A percentile compares a stretch with the other conserved stretches of the same genome.
Evolutionary conservation across 768 basidiomycete species (phyloP).

Genomic region (Hericium rajendrae): DNA sequence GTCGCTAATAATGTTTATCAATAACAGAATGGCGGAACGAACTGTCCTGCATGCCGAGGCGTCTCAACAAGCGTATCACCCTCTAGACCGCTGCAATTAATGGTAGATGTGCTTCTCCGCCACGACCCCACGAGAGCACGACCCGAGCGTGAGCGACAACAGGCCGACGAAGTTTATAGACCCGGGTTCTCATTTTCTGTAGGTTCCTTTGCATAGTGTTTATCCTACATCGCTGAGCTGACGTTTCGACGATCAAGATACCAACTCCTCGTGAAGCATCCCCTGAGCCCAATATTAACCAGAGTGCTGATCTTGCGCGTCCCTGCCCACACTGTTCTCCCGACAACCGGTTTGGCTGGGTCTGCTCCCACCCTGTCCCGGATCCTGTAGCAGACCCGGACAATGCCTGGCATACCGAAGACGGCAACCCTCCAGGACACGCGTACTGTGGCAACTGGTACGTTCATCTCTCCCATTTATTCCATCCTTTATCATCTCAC

Average conservation of each 20-base stretch:
- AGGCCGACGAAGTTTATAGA: conserved; percentile 77
- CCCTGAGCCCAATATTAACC: conserved; percentile 64
- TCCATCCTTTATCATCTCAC: neutral
- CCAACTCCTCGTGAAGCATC: conserved; percentile 68
- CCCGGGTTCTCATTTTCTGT: conserved; percentile 55
- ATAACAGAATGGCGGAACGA: conserved; percentile 70
- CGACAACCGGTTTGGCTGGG: conserved; percentile 69
- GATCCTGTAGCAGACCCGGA: conserved; percentile 64
- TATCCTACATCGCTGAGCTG: neutral
- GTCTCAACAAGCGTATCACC: conserved; percentile 59
- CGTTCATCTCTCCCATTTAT: conserved; percentile 7
- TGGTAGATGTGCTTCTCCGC: conserved; percentile 67
- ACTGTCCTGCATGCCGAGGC: conserved; percentile 74
- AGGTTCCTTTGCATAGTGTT: conserved; percentile 18
- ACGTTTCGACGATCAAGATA: conserved; percentile 35
- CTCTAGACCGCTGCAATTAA: conserved; percentile 62
- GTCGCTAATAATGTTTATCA: neutral
- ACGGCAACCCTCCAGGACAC: conserved; percentile 74
- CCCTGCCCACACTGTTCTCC: conserved; percentile 73
- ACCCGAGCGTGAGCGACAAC: conserved; percentile 58
- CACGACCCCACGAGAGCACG: conserved; percentile 59
- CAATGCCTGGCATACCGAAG: conserved; percentile 67
- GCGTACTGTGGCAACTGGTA: conserved; percentile 77
- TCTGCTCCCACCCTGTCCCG: conserved; percentile 69
- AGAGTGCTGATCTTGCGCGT: conserved; percentile 53